Evolutionary conservation across 2,329 filamentous ascomycete species (phyloP), one percentile per base, ranked within the genome.

Genomic region (Cercospora sojina): DNA sequence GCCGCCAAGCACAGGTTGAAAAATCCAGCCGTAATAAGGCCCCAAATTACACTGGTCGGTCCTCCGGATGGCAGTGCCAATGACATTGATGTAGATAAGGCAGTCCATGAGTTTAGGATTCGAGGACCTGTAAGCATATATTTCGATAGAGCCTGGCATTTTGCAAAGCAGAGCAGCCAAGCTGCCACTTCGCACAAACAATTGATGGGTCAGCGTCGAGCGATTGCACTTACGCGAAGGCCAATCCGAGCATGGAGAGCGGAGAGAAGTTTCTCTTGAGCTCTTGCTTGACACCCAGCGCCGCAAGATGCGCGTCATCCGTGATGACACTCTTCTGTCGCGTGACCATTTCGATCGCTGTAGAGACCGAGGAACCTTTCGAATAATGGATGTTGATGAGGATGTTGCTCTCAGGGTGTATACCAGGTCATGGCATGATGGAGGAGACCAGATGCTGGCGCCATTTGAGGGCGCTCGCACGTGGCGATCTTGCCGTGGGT

Each of bases 21-120:
- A 56, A 91, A 72, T 59, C 88, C 82, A 6, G 81, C 81, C 2
- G 81, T 83, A 12, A 86, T 73, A 5, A 84, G 73, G 3, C 90
- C 91, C 90, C 91, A 93, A 65, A 93, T 84, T 47, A 93, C 88
- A 65, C 88, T 85, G 7, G 85, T 87, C 20, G 88, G 85, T 0
- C 91, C 91, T 49, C 91, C 91, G 13, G 87, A 90, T 0, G 90
- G 89, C 32, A 93, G 80, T 20, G 87, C 86, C 5, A 89, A 79
- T 3, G 82, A 84, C 55, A 88, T 77, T 63, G 85, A 87, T 1
- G 86, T 82, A 2, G 85, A 85, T 7, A 88, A 78, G 16, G 86
- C 86, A 2, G 86, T 88, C 86, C 86, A 88, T 16, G 85, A 86
- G 73, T 88, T 88, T 56, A 88, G 74, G 70, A 88, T 88, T 12